Evolutionary conservation across 345 rosid genomes (phyloP).

Genomic region (Gossypium sturtianum): DNA sequence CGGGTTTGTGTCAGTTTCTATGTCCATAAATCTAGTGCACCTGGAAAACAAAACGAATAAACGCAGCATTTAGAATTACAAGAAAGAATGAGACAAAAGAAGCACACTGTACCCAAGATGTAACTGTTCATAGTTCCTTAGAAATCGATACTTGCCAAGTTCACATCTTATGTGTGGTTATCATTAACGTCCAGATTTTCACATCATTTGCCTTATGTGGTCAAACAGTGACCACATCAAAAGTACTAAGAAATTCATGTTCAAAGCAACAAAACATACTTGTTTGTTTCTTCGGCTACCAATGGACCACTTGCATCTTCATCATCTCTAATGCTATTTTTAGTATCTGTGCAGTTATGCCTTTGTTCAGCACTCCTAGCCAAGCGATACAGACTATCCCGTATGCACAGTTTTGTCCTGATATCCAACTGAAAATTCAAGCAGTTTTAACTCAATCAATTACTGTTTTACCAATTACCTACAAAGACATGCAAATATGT

Average conservation of each 20-base stretch:
- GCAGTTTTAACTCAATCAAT: slow-evolving; percentile 16
- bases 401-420: slow-evolving; percentile 81
- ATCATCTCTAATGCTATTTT: slow-evolving; percentile 36
- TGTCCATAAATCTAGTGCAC: slow-evolving; percentile 57
- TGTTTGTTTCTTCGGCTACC: slow-evolving; percentile 51
- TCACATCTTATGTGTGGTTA: no score
- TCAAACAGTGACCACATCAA: background rate
- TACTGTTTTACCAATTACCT: slow-evolving; percentile 6
- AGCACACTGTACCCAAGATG: background rate
- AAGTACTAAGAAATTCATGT: background rate
- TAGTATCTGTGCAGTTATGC: slow-evolving; percentile 40
- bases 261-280: slow-evolving; percentile 35
- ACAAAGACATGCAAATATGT: background rate
- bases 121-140: background rate
- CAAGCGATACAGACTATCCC: slow-evolving; percentile 88
- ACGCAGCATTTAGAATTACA: slow-evolving; percentile 1
- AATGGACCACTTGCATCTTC: slow-evolving; percentile 27
- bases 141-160: background rate
- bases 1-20: slow-evolving; percentile 88
- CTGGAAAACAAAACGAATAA: slow-evolving; percentile 26
- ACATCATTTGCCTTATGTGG: background rate
- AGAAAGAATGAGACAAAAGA: background rate
- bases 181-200: background rate
- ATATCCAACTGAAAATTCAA: slow-evolving; percentile 64
- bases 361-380: slow-evolving; percentile 90